Evolutionary conservation across 2,329 filamentous ascomycete genomes (phyloP).

Genomic region (Fusarium azukiicola): DNA sequence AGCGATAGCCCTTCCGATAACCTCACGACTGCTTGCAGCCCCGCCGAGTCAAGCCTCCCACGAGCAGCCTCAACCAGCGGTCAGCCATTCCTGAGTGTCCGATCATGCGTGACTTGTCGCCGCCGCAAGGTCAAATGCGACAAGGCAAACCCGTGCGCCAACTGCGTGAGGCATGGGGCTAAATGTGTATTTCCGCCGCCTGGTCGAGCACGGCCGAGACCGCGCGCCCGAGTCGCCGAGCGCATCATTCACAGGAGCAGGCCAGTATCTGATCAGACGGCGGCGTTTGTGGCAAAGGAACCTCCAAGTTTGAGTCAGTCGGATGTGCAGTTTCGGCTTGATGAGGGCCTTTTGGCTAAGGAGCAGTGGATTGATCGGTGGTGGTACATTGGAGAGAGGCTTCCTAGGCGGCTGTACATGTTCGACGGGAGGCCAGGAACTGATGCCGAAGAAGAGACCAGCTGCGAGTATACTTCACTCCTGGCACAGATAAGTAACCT

Average conservation of each 20-base stretch:
- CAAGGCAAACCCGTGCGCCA: conserved; percentile 33
- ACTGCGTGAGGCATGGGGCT: conserved; percentile 27
- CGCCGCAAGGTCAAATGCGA: conserved; percentile 37
- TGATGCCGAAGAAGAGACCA: conserved; percentile 18
- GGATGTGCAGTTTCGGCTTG: conserved; percentile 2
- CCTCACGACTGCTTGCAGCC: background rate
- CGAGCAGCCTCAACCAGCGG: background rate
- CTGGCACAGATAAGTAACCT: conserved; percentile 22
- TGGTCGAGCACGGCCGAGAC: conserved; percentile 31
- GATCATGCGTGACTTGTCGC: conserved; percentile 35
- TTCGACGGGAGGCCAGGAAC: conserved; percentile 7
- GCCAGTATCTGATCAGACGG: conserved; percentile 14
- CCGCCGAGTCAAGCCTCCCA: background rate
- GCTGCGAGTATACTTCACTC: conserved; percentile 22
- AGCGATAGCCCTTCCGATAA: background rate
- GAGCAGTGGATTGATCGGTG: conserved; percentile 41
- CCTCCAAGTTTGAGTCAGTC: conserved; percentile 12
- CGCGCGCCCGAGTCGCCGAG: conserved; percentile 19
- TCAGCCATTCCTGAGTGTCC: conserved; percentile 12
- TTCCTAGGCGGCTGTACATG: conserved; percentile 26
- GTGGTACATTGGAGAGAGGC: conserved; percentile 29
- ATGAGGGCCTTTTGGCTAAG: conserved; percentile 15
- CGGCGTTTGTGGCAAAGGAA: conserved; percentile 11
- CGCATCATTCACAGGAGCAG: conserved; percentile 12
- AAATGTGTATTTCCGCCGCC: conserved; percentile 33